Base-by-base conservation (phyloP, 495 filamentous ascomycete species). In the Hypomontagnella submonticulosa region DNA sequence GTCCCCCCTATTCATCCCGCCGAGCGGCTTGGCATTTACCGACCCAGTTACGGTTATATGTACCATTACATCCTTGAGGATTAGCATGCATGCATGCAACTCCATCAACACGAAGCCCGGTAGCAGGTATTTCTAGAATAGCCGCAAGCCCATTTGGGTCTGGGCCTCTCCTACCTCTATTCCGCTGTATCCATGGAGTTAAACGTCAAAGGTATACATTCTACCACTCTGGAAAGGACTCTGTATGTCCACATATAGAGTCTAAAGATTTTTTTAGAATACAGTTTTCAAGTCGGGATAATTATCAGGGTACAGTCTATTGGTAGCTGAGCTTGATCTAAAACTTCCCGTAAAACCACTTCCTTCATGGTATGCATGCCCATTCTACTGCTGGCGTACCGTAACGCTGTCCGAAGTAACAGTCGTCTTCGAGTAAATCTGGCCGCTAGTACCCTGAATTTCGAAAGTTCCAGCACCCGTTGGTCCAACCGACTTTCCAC, bases 371-470 rank as follows among this genome's bases (percentile, higher is more conserved):
- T 8, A 38, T 10, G 1, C 9, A 10, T 16, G 41, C 6, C 51
- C n/a, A n/a, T 55, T 7, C 33, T 53, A 16, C 10, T 43, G 52
- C 20, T 57, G 54, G 41, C 54, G 41, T 1, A 57, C 32, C 10
- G 54, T 57, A 6, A 57, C 23, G 30, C 27, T 33, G 15, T 57
- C 18, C 4, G 40, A 9, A 0, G 40, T 34, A 20, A 57, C 41
- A 1, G 53, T 57, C 8, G 40, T 56, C 4, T 27, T 44, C 0
- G 54, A 57, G 41, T 47, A 57, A n/a, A 57, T 57, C 32, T 57
- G 54, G 3, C 54, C 54, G 34, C 54, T 57, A 0, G 54, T 57
- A 11, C 54, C 54, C 41, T 57, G 54, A 8, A 57, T 57, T 30
- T 57, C 54, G 18, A 57, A 57, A 12, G 9, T 37, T 0, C 54